Base-by-base conservation (phyloP, 805 yeast genomes). In the Kazachstania psychrophila region DNA sequence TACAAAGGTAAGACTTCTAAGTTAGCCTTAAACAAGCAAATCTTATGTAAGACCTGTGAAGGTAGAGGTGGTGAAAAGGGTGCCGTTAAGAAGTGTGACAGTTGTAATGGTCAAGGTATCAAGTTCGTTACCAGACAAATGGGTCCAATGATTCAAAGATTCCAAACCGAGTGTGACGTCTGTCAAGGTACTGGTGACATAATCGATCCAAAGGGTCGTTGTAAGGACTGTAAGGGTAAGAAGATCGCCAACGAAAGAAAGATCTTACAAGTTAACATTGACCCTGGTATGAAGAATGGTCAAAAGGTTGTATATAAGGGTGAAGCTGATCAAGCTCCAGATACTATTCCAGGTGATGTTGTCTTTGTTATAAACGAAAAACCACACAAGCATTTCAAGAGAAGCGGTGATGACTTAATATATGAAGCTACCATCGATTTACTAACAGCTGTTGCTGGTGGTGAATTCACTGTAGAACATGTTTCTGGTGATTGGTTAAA, bases 111-210 rank as follows among this genome's bases (percentile, higher is more conserved):
- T 64, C 72, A 74, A 52, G 99, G 99, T 74, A 66, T 80, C 62
- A 84, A 76, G 64, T 80, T 89, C 48, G 81, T 87, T 48, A 85
- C 96, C 36, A 83, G 95, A 70, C 97, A 92, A 67, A 88, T 92
- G 96, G 99, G 99, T 52, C 96, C 95, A 48, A 86, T 92, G 88
- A 83, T 92, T 56, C 99, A 92, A 70, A 83, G 96, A 72, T 84
- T 84, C 77, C 97, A 92, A 69, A 77, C 94, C 31, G 78, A 77
- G 37, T 92, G 99, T 81, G 89, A 83, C 50, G 79, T 65, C 41
- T 92, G 99, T 77, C 66, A 76, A 48, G 98, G 97, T 59, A 71
- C 80, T 42, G 99, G 99, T 61, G 89, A 82, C 62, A 81, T 80
- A 46, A 74, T 87, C 57, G 77, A 81, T 60, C 72, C 88, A 37